Evolutionary conservation across 2,329 filamentous ascomycete species (phyloP), one percentile per base, ranked within the genome.

Genomic region (Metarhizium anisopliae): DNA sequence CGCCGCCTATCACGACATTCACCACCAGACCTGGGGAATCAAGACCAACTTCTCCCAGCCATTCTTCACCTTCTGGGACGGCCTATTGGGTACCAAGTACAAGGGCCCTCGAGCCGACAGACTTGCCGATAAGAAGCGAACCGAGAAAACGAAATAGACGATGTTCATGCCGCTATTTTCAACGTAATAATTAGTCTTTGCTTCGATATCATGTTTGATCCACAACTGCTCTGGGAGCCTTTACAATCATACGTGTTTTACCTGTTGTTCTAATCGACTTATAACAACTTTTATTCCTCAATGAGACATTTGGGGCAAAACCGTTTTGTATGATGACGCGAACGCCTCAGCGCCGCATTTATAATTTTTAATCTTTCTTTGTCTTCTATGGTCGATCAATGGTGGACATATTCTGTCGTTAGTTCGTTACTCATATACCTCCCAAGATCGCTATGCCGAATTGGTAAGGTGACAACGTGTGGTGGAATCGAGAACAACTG

Each of bases 11-110:
- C 94, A 99, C 68, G 94, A 99, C 67, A 93, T 99, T 57, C 94
- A 99, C 73, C 94, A 99, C 74, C 94, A 99, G 74, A 95, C 89
- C 72, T 97, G 93, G 92, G 94, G 94, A 56, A 96, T 99, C 79
- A 99, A 97, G 81, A 89, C 87, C 61, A 95, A 95, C 74, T 95
- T 90, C 70, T 87, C 86, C 5, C 90, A 95, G 72, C 90, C 90
- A 3, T 95, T 92, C 75, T 96, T 97, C 74, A 96, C 89, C 51
- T 91, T 96, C 74, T 97, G 94, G 90, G 94, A 99, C 69, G 79
- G 82, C 50, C 67, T 91, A 32, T 77, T 96, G 25, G 85, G 86
- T 53, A 99, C 94, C 29, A 87, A 84, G 71, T 96, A 91, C 85
- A 83, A 81, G 58, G 90, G 89, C 52, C 84, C 78, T 56, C 76